Percentiles rank a stretch among this genome's conserved stretches.
Conservation (phyloP, 257 asterid species). For the Fraxinus quadrangulata region DNA sequence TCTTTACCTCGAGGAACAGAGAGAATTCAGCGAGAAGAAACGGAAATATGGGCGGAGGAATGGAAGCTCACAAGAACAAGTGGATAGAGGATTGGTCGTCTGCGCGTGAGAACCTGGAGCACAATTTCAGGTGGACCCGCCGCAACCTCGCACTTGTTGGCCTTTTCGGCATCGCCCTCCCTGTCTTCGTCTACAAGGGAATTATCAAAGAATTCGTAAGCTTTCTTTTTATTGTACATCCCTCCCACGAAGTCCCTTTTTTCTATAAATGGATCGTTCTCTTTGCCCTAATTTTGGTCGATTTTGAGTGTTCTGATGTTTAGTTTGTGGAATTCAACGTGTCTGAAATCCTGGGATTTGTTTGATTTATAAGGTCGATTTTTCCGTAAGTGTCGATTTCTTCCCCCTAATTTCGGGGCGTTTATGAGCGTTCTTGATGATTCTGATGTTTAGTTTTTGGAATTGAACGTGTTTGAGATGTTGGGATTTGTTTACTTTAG, state of each 20-base stretch:
- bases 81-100: slow-evolving; percentile 86
- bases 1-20: not conserved
- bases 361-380: not conserved
- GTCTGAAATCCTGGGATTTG: not conserved
- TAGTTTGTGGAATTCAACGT: not conserved
- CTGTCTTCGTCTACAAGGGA: slow-evolving; percentile 78
- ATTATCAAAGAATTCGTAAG: slow-evolving; percentile 85
- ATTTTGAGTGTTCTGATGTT: not conserved
- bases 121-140: slow-evolving; percentile 87
- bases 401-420: not conserved
- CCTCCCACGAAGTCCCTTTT: not conserved
- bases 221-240: not conserved
- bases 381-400: not conserved
- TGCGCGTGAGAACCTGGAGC: slow-evolving; percentile 85
- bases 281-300: slow-evolving; percentile 23
- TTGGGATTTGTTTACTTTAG: not conserved
- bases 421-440: not conserved
- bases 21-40: not conserved
- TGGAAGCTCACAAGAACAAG: slow-evolving; percentile 80
- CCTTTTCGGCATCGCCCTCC: slow-evolving; percentile 83
- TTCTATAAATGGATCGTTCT: not conserved
- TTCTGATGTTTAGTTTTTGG: not conserved
- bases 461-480: not conserved
- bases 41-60: slow-evolving; percentile 85
- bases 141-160: slow-evolving; percentile 86